Conservation (phyloP, 176 grass and related monocot species). For the Thinopyrum elongatum region DNA sequence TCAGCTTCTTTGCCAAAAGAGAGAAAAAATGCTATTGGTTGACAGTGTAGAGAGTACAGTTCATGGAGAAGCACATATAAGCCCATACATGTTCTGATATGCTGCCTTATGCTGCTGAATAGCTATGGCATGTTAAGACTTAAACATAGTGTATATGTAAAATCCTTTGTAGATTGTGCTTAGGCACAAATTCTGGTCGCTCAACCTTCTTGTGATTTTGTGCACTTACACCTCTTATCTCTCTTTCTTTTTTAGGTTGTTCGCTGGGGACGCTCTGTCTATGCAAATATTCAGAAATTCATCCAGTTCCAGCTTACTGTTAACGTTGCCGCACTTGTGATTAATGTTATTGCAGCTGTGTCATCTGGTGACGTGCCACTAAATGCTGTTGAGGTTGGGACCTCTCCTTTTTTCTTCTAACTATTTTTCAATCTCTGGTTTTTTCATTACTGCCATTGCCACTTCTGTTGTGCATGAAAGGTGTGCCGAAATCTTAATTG, state of each 20-base stretch:
- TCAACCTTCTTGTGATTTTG: background rate
- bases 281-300: conserved; percentile 99
- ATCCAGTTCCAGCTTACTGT: conserved; percentile 99
- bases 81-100: background rate
- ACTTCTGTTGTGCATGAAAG: conserved; percentile 9
- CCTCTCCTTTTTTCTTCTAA: background rate
- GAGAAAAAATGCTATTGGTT: background rate
- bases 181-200: conserved; percentile 1
- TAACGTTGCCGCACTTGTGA: conserved; percentile 91
- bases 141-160: conserved; percentile 2
- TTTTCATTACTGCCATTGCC: background rate
- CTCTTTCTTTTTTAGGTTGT: conserved; percentile 64
- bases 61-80: background rate
- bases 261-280: conserved; percentile 94
- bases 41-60: conserved; percentile 1
- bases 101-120: background rate
- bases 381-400: conserved; percentile 88
- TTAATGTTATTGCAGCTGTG: conserved; percentile 93
- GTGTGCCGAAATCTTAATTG: conserved; percentile 3
- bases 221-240: conserved; percentile 13
- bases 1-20: background rate
- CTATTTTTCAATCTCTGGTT: background rate
- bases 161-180: conserved; percentile 4
- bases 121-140: background rate
- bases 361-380: conserved; percentile 93